A percentile compares a stretch with the other conserved stretches of the same genome.
These are phyloP conservation scores for Niveomyces coronatus DNA, from an alignment of 2,329 filamentous ascomycete genomes.

Conservation along the genomic window DNA sequence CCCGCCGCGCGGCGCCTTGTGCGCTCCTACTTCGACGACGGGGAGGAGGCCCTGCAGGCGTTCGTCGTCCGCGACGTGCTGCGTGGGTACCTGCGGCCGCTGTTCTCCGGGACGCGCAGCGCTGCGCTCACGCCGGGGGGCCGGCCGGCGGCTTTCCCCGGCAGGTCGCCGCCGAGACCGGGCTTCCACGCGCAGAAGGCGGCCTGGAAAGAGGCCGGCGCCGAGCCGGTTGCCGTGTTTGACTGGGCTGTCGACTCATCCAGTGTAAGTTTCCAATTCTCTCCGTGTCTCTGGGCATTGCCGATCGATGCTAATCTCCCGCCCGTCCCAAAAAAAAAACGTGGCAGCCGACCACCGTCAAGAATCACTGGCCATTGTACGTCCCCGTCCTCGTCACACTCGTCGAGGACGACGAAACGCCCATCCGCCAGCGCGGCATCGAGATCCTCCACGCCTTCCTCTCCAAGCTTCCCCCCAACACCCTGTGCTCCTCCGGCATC, in stretches of 20 bases:
- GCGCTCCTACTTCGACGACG: too few species aligned
- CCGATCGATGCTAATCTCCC: not conserved
- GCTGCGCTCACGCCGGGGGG: slow-evolving; percentile 26
- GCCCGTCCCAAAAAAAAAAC: not conserved
- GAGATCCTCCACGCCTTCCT: slow-evolving; percentile 45
- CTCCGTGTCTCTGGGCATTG: slow-evolving; percentile 9
- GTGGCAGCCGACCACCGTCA: slow-evolving; percentile 1
- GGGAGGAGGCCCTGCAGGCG: slow-evolving; percentile 8
- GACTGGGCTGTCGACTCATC: slow-evolving; percentile 46
- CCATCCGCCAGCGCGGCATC: slow-evolving; percentile 46
- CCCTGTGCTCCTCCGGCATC: slow-evolving; percentile 54
- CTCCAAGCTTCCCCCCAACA: slow-evolving; percentile 35
- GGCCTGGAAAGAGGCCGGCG: slow-evolving; percentile 16
- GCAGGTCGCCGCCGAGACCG: not conserved
- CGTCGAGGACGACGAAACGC: slow-evolving; percentile 49
- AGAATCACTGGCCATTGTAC: slow-evolving; percentile 53
- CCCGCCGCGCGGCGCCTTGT: too few species aligned
- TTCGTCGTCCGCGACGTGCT: slow-evolving; percentile 50
- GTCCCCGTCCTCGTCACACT: slow-evolving; percentile 61
- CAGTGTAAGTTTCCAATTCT: slow-evolving; percentile 28
- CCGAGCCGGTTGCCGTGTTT: slow-evolving; percentile 16
- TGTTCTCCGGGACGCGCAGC: slow-evolving; percentile 52
- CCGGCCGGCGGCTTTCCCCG: slow-evolving; percentile 19
- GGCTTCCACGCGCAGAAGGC: slow-evolving; percentile 7
- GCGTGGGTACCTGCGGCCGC: slow-evolving; percentile 51